A percentile compares a stretch with the other conserved stretches of the same genome.
Evolutionary conservation across 345 rosid genomes (phyloP).

Genomic region (Moringa oleifera): DNA sequence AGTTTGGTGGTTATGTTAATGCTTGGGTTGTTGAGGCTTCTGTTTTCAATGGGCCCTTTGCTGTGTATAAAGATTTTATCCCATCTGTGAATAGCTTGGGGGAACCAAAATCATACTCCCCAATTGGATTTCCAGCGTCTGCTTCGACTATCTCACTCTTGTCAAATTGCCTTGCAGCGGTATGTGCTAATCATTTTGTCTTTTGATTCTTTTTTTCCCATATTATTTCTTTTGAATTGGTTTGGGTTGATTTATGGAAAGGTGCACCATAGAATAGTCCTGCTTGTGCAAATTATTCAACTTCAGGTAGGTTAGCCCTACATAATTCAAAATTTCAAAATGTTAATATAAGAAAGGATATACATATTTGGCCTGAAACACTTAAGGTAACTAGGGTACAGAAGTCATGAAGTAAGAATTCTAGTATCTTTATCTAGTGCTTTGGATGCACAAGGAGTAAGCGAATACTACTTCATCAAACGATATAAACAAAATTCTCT

Average conservation of each 20-base stretch:
- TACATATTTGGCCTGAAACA: neutral
- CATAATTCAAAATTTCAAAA: too few relatives aligned
- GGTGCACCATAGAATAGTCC: neutral
- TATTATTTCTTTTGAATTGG: neutral
- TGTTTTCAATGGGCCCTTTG: slow-evolving; percentile 63
- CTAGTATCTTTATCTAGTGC: too few relatives aligned
- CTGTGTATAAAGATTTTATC: slow-evolving; percentile 65
- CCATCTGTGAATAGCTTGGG: slow-evolving; percentile 54
- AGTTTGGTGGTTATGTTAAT: slow-evolving; percentile 55
- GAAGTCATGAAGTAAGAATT: too few relatives aligned
- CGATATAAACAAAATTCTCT: too few relatives aligned
- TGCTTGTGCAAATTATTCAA: neutral
- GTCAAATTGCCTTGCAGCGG: slow-evolving; percentile 55
- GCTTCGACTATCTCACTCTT: slow-evolving; percentile 51
- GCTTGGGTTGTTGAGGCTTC: slow-evolving; percentile 79
- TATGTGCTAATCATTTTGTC: slow-evolving; percentile 10
- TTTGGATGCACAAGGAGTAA: too few relatives aligned
- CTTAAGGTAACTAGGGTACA: too few relatives aligned
- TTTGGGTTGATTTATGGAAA: neutral
- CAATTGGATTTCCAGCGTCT: slow-evolving; percentile 67
- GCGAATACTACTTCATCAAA: too few relatives aligned
- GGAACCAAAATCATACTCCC: slow-evolving; percentile 54
- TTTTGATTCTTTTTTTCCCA: neutral
- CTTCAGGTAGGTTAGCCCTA: neutral
- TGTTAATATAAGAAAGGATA: too few relatives aligned